Base-by-base conservation (phyloP, 257 asterid species). In the Solanum clarkiae region DNA sequence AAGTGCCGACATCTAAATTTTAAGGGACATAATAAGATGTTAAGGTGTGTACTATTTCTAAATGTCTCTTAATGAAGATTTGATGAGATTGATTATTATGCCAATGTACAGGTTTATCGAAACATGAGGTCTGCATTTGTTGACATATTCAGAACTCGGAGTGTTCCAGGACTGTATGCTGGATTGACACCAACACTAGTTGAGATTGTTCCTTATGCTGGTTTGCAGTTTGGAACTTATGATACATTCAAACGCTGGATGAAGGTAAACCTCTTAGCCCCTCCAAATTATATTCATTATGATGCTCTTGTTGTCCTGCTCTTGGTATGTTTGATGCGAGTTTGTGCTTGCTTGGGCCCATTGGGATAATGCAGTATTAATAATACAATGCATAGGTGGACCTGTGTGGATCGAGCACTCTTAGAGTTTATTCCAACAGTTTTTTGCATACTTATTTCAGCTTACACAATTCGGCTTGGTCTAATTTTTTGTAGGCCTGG, bases 181-280 rank as follows among this genome's bases (percentile, higher is more conserved):
- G 99, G 99, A 84, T 84, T 96, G 88, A 88, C 94, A n/a, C 99
- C 99, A 80, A 94, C 99, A 18, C 93, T 96, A 49, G 87, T 96
- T 29, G 97, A 92, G 90, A 96, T 94, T 68, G 86, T 92, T 81
- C 99, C 99, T 83, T 96, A 94, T 90, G 99, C 98, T n/a, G 99
- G 98, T 69, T 85, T 96, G 88, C 99, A 94, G 77, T 93, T 96
- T 88, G 99, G 99, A 84, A 96, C 97, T 24, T 96, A 94, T 55
- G 99, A 96, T 86, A 94, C 98, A 9, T 93, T 96, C 91, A 94
- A 96, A 85, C 98, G 98, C 40, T 94, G 99, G 99, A 45, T 91
- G 80, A 88, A 88, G 93, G 98, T 94, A 88, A 89, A 81, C 54
- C 42, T 70, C 49, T 18, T 42, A 53, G 10, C 17, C 4, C 63